These are phyloP conservation scores for Ascocoryne sarcoides DNA, from an alignment of 2,329 filamentous ascomycete species.

Conservation along the genomic window DNA sequence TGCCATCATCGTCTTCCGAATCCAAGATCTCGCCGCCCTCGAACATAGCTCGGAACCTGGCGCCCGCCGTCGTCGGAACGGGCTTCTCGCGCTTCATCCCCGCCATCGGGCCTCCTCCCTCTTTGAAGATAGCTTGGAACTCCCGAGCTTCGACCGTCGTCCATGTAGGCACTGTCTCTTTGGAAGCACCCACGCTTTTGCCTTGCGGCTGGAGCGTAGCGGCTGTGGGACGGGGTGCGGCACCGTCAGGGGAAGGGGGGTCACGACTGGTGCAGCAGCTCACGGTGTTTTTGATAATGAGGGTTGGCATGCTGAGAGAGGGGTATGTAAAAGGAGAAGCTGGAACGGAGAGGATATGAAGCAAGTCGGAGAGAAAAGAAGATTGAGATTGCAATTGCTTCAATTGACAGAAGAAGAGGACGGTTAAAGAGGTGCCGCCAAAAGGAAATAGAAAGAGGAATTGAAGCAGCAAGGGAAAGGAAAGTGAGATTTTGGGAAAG, in stretches of 20 bases:
- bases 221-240: slow-evolving; percentile 17
- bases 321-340: neutral
- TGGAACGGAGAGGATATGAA: neutral
- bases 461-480: too few relatives aligned
- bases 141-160: slow-evolving; percentile 15
- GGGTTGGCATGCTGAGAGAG: neutral
- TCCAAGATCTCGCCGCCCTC: slow-evolving; percentile 12
- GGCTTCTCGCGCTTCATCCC: neutral
- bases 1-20: slow-evolving; percentile 18
- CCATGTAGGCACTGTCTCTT: slow-evolving; percentile 14
- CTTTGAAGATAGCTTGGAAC: slow-evolving; percentile 23
- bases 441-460: too few relatives aligned
- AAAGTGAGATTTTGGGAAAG: too few relatives aligned
- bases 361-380: too few relatives aligned
- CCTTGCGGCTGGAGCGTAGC: slow-evolving; percentile 2
- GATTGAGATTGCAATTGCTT: too few relatives aligned
- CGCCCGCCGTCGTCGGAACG: slow-evolving; percentile 5
- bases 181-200: slow-evolving; percentile 7
- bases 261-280: slow-evolving; percentile 23
- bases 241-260: slow-evolving; percentile 25
- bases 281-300: neutral
- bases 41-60: slow-evolving; percentile 8
- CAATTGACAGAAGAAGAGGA: too few relatives aligned
- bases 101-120: neutral
- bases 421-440: too few relatives aligned